phyloP scores from a whole-genome alignment of 2,329 filamentous ascomycete genomes.

The Clonostachys solani region DNA sequence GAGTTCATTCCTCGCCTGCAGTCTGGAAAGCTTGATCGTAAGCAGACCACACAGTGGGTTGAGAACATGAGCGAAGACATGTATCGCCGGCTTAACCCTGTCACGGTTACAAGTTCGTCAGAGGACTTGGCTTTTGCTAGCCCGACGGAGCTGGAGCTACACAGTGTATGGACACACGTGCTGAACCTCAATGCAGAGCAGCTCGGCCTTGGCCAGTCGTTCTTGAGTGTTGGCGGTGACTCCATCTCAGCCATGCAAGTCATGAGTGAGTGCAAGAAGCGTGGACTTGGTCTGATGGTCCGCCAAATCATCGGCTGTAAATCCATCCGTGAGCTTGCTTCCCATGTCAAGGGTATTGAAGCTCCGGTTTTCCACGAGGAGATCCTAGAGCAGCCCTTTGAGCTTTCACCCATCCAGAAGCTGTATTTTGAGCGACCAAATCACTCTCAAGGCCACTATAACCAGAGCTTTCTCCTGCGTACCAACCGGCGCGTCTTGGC shows the following conservation, averaged over 20 bases:
- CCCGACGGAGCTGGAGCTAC: constrained; percentile 6
- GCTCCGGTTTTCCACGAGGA: constrained; percentile 32
- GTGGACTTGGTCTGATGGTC: constrained; percentile 20
- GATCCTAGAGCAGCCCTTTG: constrained; percentile 32
- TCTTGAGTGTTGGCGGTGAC: constrained; percentile 33
- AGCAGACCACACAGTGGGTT: constrained; percentile 35
- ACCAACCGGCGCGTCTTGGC: neutral
- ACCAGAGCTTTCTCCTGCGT: constrained; percentile 8
- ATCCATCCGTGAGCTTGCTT: constrained; percentile 16
- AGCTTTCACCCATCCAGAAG: constrained; percentile 8
- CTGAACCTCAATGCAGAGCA: constrained; percentile 25
- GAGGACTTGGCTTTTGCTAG: constrained; percentile 2
- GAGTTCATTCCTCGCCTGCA: constrained; percentile 15
- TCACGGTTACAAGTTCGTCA: constrained; percentile 3
- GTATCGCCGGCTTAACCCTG: constrained; percentile 30
- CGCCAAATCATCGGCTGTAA: constrained; percentile 20
- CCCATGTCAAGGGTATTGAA: constrained; percentile 10
- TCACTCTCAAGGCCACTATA: constrained; percentile 4
- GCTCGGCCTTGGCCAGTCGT: constrained; percentile 22
- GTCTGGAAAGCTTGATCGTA: constrained; percentile 23
- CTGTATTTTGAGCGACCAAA: constrained; percentile 2
- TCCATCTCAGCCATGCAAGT: constrained; percentile 35
- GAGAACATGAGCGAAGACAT: constrained; percentile 28
- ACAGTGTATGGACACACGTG: constrained; percentile 31
- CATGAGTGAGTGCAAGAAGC: constrained; percentile 28